These are phyloP conservation scores for Globisporangium ultimum DNA, from an alignment of 352 stramenopile species.

Conservation along the genomic window DNA sequence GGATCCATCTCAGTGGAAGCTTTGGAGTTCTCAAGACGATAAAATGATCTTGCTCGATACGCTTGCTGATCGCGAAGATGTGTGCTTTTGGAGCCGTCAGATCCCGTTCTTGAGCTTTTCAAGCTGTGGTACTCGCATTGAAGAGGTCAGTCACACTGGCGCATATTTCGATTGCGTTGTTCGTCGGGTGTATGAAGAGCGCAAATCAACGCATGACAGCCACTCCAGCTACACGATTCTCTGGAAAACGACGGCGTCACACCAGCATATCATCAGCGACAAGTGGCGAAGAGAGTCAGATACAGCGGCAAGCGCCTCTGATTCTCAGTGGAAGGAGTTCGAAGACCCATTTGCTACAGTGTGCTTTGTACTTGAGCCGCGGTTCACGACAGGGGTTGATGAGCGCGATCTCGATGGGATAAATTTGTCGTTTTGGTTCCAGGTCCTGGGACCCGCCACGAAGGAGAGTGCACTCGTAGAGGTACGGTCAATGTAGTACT, in stretches of 20 bases:
- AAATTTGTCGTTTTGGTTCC: conserved; percentile 29
- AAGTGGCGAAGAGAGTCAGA: neutral
- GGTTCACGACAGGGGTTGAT: neutral
- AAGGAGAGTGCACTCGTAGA: conserved; percentile 5
- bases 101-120: conserved; percentile 28
- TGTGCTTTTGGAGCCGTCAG: conserved; percentile 34
- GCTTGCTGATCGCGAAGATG: conserved; percentile 25
- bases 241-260: conserved; percentile 36
- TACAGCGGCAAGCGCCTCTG: neutral
- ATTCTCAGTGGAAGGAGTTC: conserved; percentile 22
- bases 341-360: conserved; percentile 30
- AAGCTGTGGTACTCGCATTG: conserved; percentile 15
- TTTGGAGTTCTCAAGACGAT: conserved; percentile 19
- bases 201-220: neutral
- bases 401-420: conserved; percentile 8
- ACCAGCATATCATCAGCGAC: conserved; percentile 16
- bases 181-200: conserved; percentile 26
- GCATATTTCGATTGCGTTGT: conserved; percentile 26
- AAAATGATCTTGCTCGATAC: conserved; percentile 24
- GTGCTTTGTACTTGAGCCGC: conserved; percentile 32
- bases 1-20: conserved; percentile 14
- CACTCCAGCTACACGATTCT: conserved; percentile 23
- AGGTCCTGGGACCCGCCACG: conserved; percentile 13
- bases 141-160: conserved; percentile 13
- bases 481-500: conserved; percentile 4